phyloP scores from a whole-genome alignment of 495 filamentous ascomycete species.

The Podospora appendiculata region DNA sequence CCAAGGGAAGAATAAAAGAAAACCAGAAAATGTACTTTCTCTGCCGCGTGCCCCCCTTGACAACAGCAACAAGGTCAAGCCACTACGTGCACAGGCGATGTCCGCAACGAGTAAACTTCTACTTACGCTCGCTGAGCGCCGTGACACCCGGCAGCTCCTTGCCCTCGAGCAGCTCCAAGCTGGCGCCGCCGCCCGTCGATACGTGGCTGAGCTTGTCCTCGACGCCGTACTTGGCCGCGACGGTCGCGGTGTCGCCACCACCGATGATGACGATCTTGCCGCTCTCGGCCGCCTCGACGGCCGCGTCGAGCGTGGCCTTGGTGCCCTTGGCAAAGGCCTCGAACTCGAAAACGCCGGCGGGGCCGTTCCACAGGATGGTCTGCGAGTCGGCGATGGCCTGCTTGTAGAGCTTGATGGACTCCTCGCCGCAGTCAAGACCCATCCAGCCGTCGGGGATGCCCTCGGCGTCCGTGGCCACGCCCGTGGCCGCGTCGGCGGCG shows the following conservation, averaged over 20 bases:
- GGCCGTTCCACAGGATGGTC: slow-evolving; percentile 99
- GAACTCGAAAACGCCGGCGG: slow-evolving; percentile 94
- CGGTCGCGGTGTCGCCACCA: slow-evolving; percentile 95
- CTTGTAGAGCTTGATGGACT: slow-evolving; percentile 80
- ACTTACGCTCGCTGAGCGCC: slow-evolving; percentile 71
- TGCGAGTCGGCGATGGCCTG: slow-evolving; percentile 76
- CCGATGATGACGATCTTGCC: slow-evolving; percentile 97
- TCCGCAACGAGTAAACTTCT: background rate
- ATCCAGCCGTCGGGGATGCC: slow-evolving; percentile 97
- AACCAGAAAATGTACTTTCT: no score
- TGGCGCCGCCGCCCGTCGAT: slow-evolving; percentile 92
- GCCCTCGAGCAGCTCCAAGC: slow-evolving; percentile 91
- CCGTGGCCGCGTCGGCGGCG: slow-evolving; percentile 69
- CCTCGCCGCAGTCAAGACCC: slow-evolving; percentile 88
- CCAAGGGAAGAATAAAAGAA: no score
- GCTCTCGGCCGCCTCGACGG: slow-evolving; percentile 65
- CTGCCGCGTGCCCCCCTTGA: no score
- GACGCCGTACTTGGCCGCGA: slow-evolving; percentile 91
- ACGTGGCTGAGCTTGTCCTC: slow-evolving; percentile 98
- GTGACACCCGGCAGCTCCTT: slow-evolving; percentile 92
- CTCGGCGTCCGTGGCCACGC: slow-evolving; percentile 74
- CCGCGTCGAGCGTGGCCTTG: slow-evolving; percentile 81
- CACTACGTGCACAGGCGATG: no score
- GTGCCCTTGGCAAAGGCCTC: slow-evolving; percentile 88
- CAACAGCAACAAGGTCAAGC: no score